Base-by-base conservation (phyloP, 352 stramenopile species). In the Aphanomyces invadans region DNA sequence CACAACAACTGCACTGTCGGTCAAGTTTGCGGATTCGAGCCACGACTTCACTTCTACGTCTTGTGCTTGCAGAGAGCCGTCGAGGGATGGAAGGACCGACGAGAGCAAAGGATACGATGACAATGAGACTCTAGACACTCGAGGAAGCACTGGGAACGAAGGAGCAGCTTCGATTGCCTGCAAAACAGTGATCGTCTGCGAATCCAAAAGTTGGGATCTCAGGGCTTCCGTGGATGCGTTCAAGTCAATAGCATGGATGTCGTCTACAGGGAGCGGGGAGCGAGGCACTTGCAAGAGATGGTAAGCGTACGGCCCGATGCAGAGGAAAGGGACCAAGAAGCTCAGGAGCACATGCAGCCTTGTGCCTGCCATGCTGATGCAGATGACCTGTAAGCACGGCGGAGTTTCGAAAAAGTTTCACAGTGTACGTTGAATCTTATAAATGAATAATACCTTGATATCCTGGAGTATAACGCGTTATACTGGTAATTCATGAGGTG, bases 1-100 rank as follows among this genome's bases (percentile, higher is more conserved):
- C 44, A 86, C 69, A 4, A 88, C 28, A 21, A 71, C 77, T 25
- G 85, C 78, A 12, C 38, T 46, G 52, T 70, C 73, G 33, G 2
- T 38, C 4, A 64, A 38, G 21, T 52, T 31, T 4, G 39, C 36
- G 10, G 17, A 19, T 10, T 49, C 17, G 21, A 64, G 32, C 33
- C 19, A 19, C 4, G n/a, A 23, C 21, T 51, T 31, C 45, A 69
- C 9, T 17, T 71, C 55, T 59, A 61, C 66, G 46, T 75, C 38
- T 28, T 77, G 45, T 2, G 63, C 70, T 11, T 74, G 61, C 29
- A 74, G 70, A 25, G 62, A 70, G 26, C 38, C 65, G 48, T 80
- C 72, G 5, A 51, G 26, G 38, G 53, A 19, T 15, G 52, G 21
- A 53, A 49, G 0, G 25, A 29, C 23, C 15, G 29, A 38, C 32